phyloP scores from a whole-genome alignment of 2,329 filamentous ascomycete genomes.

The Pleurostoma richardsiae region DNA sequence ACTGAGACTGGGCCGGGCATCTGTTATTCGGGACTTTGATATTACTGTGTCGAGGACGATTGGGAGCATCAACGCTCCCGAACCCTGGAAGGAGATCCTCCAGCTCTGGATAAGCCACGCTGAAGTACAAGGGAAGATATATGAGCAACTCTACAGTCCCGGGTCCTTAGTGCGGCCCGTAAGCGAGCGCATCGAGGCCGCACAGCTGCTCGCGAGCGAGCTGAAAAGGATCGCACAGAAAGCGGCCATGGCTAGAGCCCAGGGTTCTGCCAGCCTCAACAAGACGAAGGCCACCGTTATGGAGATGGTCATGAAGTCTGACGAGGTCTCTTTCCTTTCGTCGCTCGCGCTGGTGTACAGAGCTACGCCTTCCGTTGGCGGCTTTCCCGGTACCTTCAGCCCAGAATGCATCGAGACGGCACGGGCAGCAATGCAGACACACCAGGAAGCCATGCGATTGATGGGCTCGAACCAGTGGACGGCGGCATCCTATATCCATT shows the following conservation, averaged over 20 bases:
- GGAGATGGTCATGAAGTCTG: conserved; percentile 37
- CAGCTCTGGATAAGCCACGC: conserved; percentile 50
- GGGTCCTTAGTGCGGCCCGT: conserved; percentile 34
- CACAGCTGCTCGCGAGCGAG: conserved; percentile 29
- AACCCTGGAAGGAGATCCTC: conserved; percentile 42
- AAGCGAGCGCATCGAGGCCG: conserved; percentile 32
- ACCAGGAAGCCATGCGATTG: conserved; percentile 38
- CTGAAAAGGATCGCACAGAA: conserved; percentile 29
- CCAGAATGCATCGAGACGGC: conserved; percentile 44
- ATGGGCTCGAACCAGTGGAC: conserved; percentile 33
- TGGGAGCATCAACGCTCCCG: conserved; percentile 15
- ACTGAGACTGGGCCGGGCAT: conserved; percentile 53
- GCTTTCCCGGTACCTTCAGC: conserved; percentile 37
- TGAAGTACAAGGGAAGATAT: conserved; percentile 53
- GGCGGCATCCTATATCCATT: conserved; percentile 45
- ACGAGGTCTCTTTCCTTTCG: conserved; percentile 41
- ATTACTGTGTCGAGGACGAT: conserved; percentile 36
- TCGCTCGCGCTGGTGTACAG: conserved; percentile 47
- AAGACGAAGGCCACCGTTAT: conserved; percentile 33
- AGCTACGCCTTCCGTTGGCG: conserved; percentile 40
- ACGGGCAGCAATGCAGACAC: conserved; percentile 39
- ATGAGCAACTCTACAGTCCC: conserved; percentile 51
- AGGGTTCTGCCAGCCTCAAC: conserved; percentile 29
- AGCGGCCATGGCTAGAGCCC: conserved; percentile 25
- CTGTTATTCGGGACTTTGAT: conserved; percentile 53